Conservation (phyloP, 305 asterid species). For the Ilex paraguariensis region DNA sequence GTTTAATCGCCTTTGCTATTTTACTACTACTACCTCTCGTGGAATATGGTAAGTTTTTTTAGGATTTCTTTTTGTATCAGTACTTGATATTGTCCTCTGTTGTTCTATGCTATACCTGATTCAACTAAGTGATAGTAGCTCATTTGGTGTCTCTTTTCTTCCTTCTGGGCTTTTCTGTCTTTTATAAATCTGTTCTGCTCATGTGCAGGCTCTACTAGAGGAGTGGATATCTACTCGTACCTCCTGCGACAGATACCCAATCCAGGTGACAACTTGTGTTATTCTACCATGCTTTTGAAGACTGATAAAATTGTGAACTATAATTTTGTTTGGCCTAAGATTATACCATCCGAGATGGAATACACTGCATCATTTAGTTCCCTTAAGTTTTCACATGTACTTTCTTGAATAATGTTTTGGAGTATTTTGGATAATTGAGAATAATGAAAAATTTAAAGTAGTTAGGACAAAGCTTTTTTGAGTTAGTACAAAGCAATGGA, state of each 20-base stretch:
- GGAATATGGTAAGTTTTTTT: no score
- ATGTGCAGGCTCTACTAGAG: slow-evolving; percentile 83
- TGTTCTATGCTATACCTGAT: background rate
- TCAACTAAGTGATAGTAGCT: background rate
- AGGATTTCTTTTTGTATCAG: no score
- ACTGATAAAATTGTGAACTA: background rate
- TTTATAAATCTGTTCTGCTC: slow-evolving; percentile 5
- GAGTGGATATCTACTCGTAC: slow-evolving; percentile 82
- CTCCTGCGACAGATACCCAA: slow-evolving; percentile 58
- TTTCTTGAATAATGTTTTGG: no score
- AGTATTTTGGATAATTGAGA: no score
- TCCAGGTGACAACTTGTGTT: slow-evolving; percentile 50
- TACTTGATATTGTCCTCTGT: background rate
- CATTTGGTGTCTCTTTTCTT: background rate
- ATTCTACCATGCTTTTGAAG: background rate
- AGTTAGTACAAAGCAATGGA: no score
- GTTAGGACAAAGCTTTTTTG: no score
- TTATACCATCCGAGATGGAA: no score
- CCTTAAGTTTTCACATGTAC: no score
- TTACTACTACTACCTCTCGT: no score
- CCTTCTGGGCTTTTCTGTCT: background rate
- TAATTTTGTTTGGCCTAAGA: background rate
- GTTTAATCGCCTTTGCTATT: background rate
- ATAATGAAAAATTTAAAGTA: no score
- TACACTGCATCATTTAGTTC: no score